Evolutionary conservation across 805 yeast genomes (phyloP), one percentile per base, ranked within the genome.

Genomic region (Blastobotrys americana): DNA sequence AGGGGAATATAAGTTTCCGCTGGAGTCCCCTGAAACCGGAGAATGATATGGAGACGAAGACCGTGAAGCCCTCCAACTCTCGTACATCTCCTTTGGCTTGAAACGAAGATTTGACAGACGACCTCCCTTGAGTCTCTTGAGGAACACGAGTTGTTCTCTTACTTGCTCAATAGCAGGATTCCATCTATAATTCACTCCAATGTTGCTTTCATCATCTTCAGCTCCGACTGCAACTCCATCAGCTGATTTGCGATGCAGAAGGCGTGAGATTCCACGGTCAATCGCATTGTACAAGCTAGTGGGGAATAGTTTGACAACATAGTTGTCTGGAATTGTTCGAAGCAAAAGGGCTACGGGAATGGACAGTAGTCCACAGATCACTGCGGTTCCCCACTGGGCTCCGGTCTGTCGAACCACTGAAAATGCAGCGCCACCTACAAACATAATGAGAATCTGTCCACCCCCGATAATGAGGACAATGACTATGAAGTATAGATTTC

Each of bases 341-440:
- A 90, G 74, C 9, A 88, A 20, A 16, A 71, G 60, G 45, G 97
- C 97, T 37, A 78, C 73, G 0, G 97, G 97, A 34, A 93, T 66
- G 13, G 96, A 82, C 15, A 84, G 40, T 50, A 83, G 60, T 23
- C 97, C 97, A 66, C 94, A 78, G 21, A 84, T 57, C 3, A 90
- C 65, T 0, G 97, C 93, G 2, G 87, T 79, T 1, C 76, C 93
- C 98, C 98, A 94, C 84, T 81, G 79, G 1, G 78, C 78, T 5
- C 84, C 83, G 0, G 95, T 82, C 65, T 84, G 94, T 50, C 82
- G 73, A 2, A 77, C 77, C 52, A 89, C 73, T 5, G 89, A 78
- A 66, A 93, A 93, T 0, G 98, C 96, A 35, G 90, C 84, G 45
- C 99, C 98, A 44, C 99, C 99, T 51, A 86, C 90, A 65, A 80